Evolutionary conservation across 192 early-diverging fungal genomes (phyloP).

Genomic region (Backusella tarrabulga): DNA sequence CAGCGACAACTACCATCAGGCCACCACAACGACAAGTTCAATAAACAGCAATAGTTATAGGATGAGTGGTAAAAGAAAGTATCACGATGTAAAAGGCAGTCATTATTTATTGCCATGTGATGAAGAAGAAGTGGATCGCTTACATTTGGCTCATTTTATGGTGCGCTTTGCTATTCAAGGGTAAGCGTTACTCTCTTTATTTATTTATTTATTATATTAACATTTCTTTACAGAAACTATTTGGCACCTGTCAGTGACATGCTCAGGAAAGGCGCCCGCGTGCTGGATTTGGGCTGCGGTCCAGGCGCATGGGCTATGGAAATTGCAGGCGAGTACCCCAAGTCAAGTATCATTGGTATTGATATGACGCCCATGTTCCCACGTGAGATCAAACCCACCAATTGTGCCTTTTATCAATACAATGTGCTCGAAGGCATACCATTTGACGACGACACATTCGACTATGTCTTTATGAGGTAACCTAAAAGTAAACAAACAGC

Average conservation of each 20-base stretch:
- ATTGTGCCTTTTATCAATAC: constrained; percentile 35
- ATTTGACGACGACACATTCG: constrained; percentile 47
- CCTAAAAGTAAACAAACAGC: not conserved
- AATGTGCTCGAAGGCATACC: constrained; percentile 31
- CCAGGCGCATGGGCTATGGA: constrained; percentile 41
- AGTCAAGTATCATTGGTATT: constrained; percentile 34
- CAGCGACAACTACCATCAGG: not conserved
- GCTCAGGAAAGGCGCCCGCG: constrained; percentile 29
- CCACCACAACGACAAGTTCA: not conserved
- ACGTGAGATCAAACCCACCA: constrained; percentile 28
- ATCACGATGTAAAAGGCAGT: constrained; percentile 37
- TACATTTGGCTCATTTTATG: constrained; percentile 53
- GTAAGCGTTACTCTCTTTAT: constrained; percentile 11
- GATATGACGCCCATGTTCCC: constrained; percentile 35
- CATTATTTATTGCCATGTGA: constrained; percentile 52
- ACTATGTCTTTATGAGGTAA: constrained; percentile 49
- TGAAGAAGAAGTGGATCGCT: constrained; percentile 50
- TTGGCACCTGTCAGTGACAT: constrained; percentile 37
- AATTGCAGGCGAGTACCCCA: constrained; percentile 42
- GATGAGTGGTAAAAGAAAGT: constrained; percentile 36
- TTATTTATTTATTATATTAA: no score
- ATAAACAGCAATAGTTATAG: constrained; percentile 26
- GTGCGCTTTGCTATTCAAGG: constrained; percentile 47
- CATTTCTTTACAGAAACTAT: constrained; percentile 29
- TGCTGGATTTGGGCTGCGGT: constrained; percentile 43